Conservation (phyloP, 805 yeast genomes). For the Yamadazyma scolyti region DNA sequence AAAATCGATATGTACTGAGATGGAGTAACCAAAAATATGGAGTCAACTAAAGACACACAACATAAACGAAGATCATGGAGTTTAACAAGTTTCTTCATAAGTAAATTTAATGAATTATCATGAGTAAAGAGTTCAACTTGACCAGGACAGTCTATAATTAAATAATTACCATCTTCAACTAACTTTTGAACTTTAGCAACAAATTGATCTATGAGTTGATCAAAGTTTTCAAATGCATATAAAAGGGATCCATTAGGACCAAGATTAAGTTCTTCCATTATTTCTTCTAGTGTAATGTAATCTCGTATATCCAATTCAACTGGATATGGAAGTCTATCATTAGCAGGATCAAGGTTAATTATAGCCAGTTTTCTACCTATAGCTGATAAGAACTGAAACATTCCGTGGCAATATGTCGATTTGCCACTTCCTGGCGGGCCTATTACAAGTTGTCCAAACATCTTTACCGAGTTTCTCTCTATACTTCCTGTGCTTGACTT, state of each 20-base stretch:
- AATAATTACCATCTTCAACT: constrained; percentile 53
- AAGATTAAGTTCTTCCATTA: constrained; percentile 65
- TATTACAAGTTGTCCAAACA: constrained; percentile 87
- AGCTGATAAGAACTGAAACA: constrained; percentile 88
- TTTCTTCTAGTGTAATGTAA: constrained; percentile 68
- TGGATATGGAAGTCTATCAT: constrained; percentile 66
- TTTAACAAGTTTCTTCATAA: constrained; percentile 59
- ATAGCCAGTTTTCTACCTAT: constrained; percentile 88
- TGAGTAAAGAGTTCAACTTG: constrained; percentile 95
- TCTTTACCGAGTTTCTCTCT: too few species aligned
- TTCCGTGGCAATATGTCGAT: constrained; percentile 90
- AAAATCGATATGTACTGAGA: constrained; percentile 84
- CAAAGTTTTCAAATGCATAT: constrained; percentile 78
- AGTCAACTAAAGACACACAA: constrained; percentile 84
- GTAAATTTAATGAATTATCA: constrained; percentile 65
- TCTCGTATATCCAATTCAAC: constrained; percentile 72
- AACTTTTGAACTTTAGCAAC: constrained; percentile 73
- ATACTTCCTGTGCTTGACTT: too few species aligned
- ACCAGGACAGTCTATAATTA: constrained; percentile 92
- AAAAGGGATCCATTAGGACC: constrained; percentile 94
- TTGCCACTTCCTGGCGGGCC: constrained; percentile 99
- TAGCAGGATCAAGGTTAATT: constrained; percentile 90
- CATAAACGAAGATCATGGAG: constrained; percentile 66
- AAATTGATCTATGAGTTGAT: constrained; percentile 90
- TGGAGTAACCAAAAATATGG: constrained; percentile 77